phyloP scores from a whole-genome alignment of 2,329 filamentous ascomycete species.

The Thielaviopsis ethacetica region DNA sequence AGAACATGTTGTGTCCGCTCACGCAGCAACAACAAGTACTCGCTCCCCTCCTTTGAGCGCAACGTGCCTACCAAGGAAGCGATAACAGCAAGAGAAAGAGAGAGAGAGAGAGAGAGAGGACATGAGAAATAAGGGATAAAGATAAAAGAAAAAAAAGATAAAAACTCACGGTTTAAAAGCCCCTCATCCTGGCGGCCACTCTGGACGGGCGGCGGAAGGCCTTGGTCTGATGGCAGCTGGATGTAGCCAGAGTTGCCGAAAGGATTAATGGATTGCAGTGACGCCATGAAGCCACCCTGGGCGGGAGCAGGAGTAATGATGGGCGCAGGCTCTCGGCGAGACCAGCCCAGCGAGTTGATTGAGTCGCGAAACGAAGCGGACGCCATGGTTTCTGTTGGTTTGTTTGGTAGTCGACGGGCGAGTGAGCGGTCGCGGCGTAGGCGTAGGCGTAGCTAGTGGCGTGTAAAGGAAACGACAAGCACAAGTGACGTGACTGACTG shows the following conservation, averaged over 20 bases:
- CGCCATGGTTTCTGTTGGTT: slow-evolving; percentile 42
- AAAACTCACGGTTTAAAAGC: slow-evolving; percentile 83
- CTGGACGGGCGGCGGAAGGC: slow-evolving; percentile 42
- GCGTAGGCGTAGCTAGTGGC: background rate
- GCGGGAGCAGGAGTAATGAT: slow-evolving; percentile 53
- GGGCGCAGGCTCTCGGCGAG: slow-evolving; percentile 61
- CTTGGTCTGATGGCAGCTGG: slow-evolving; percentile 49
- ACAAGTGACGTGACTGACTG: background rate
- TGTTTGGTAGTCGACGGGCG: background rate
- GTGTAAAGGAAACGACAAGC: background rate
- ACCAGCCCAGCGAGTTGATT: slow-evolving; percentile 90
- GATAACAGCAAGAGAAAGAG: background rate
- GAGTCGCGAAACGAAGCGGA: slow-evolving; percentile 83
- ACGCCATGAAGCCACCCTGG: slow-evolving; percentile 60
- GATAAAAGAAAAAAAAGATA: slow-evolving; percentile 5
- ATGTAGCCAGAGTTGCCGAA: slow-evolving; percentile 80
- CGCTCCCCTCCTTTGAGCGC: too few species aligned
- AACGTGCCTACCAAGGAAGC: too few species aligned
- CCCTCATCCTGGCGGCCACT: slow-evolving; percentile 80
- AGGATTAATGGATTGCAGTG: slow-evolving; percentile 71
- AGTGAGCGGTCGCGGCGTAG: background rate
- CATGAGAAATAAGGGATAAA: slow-evolving; percentile 9
- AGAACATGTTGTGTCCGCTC: background rate
- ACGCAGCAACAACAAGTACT: background rate
- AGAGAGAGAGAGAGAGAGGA: too few species aligned